Evolutionary conservation across 257 asterid species (phyloP).

Genomic region (Primulina huaijiensis): DNA sequence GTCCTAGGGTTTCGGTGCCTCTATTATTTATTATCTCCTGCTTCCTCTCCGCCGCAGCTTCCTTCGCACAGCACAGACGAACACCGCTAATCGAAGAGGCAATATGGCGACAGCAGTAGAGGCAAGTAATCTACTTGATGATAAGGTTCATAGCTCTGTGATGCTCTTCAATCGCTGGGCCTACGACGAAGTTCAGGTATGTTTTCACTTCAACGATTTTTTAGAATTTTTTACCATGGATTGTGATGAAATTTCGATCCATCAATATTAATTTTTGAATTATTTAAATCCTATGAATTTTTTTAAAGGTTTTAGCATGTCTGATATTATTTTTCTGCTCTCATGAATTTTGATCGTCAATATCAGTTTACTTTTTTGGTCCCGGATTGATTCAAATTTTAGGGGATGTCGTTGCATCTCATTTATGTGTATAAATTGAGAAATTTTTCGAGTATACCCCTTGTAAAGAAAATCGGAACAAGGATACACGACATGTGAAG

Average conservation of each 20-base stretch:
- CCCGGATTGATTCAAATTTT: neutral
- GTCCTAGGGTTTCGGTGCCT: neutral
- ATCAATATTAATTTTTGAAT: neutral
- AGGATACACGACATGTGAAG: neutral
- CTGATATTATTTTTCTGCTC: neutral
- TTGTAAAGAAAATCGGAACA: neutral
- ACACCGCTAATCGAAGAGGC: neutral
- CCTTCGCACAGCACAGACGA: neutral
- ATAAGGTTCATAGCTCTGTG: conserved; percentile 19
- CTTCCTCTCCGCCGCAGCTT: neutral
- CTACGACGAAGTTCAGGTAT: conserved; percentile 27
- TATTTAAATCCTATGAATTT: neutral
- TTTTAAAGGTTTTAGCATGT: neutral
- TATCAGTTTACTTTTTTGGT: neutral
- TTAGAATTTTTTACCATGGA: neutral
- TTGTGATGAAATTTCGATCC: no score
- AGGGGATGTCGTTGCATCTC: neutral
- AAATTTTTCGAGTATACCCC: neutral
- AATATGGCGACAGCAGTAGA: neutral
- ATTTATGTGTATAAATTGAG: no score
- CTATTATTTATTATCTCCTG: neutral
- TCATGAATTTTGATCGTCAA: neutral
- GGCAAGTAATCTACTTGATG: neutral
- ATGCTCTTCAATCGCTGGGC: conserved; percentile 33
- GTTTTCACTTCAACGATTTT: neutral